Percentiles rank a stretch among this genome's conserved stretches.
phyloP scores from a whole-genome alignment of 208 protist genomes.

The Leishmania tropica region DNA sequence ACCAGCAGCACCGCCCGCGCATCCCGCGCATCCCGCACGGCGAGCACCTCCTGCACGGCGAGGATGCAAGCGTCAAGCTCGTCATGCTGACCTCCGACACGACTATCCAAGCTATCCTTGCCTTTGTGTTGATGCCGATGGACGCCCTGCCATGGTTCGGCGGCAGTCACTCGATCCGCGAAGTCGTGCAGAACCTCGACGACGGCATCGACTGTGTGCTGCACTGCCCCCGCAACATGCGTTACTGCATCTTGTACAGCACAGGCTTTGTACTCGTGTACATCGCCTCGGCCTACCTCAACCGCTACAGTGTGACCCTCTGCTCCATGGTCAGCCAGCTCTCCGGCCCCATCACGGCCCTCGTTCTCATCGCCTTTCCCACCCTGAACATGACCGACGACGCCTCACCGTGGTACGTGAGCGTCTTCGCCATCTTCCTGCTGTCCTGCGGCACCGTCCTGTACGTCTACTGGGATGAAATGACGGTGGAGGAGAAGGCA shows the following conservation, averaged over 20 bases:
- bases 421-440: constrained; percentile 34
- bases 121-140: constrained; percentile 44
- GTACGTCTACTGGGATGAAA: constrained; percentile 62
- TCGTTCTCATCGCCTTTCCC: constrained; percentile 48
- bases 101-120: constrained; percentile 38
- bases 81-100: constrained; percentile 59
- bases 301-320: constrained; percentile 70
- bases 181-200: constrained; percentile 40
- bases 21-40: background rate
- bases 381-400: constrained; percentile 50
- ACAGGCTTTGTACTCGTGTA: constrained; percentile 55
- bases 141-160: constrained; percentile 67
- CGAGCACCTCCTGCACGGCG: constrained; percentile 31
- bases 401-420: constrained; percentile 44
- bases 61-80: constrained; percentile 59
- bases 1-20: constrained; percentile 1
- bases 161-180: constrained; percentile 34
- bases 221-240: constrained; percentile 57
- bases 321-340: constrained; percentile 71
- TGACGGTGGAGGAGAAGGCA: constrained; percentile 42
- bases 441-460: constrained; percentile 38
- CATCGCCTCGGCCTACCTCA: constrained; percentile 55
- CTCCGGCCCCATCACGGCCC: constrained; percentile 49
- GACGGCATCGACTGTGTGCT: constrained; percentile 49
- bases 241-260: constrained; percentile 50